A percentile compares a stretch with the other conserved stretches of the same genome.
phyloP scores from a whole-genome alignment of 805 yeast species.

The Starmerella bacillaris region DNA sequence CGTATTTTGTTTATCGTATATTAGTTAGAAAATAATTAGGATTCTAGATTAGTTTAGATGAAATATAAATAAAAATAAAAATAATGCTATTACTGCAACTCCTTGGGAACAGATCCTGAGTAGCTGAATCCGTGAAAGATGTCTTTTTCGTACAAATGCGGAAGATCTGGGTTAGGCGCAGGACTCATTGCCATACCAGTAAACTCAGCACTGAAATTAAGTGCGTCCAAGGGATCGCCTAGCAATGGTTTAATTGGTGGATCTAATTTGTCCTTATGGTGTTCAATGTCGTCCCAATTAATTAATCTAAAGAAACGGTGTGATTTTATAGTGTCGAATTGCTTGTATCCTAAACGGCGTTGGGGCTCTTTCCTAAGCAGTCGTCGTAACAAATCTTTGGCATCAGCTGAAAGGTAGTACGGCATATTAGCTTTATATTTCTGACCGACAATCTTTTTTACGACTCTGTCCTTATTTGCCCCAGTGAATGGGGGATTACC shows the following conservation, averaged over 20 bases:
- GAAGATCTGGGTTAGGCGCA: constrained; percentile 1
- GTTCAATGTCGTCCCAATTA: constrained; percentile 44
- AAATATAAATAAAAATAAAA: neutral
- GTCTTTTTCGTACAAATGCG: neutral
- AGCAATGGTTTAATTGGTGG: constrained; percentile 77
- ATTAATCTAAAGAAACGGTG: constrained; percentile 65
- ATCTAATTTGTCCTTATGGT: constrained; percentile 29
- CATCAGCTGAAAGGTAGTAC: constrained; percentile 58
- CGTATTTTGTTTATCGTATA: no score
- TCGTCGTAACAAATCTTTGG: constrained; percentile 53
- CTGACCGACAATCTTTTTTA: constrained; percentile 50
- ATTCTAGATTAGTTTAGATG: neutral
- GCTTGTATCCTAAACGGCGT: constrained; percentile 44
- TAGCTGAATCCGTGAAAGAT: constrained; percentile 18
- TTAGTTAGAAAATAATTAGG: no score
- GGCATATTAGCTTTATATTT: constrained; percentile 43
- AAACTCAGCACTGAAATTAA: constrained; percentile 66
- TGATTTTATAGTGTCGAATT: constrained; percentile 35
- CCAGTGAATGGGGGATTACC: constrained; percentile 87
- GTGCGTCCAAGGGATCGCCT: constrained; percentile 67
- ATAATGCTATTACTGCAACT: constrained; percentile 4
- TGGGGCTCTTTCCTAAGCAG: constrained; percentile 50
- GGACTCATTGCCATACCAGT: constrained; percentile 39
- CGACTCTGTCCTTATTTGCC: constrained; percentile 51
- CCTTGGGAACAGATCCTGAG: constrained; percentile 13